These are phyloP conservation scores for Exophiala bonariae DNA, from an alignment of 2,329 filamentous ascomycete genomes.

Conservation along the genomic window DNA sequence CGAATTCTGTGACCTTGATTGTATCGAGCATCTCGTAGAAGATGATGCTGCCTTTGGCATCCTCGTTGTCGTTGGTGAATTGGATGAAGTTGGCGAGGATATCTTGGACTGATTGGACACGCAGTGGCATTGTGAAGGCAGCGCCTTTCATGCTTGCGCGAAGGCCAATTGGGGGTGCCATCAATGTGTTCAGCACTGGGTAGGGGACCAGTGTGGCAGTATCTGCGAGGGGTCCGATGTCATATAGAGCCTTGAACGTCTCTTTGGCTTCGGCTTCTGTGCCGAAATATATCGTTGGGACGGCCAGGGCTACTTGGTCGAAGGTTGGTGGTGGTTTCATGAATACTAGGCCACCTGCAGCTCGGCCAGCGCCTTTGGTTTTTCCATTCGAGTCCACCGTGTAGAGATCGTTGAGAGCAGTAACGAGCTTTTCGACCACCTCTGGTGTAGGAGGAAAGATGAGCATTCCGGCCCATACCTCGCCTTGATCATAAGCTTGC, in stretches of 20 bases:
- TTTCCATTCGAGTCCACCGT: constrained; percentile 24
- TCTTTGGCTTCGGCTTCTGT: constrained; percentile 36
- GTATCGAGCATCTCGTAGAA: constrained; percentile 47
- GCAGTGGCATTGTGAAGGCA: constrained; percentile 46
- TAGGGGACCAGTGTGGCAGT: constrained; percentile 44
- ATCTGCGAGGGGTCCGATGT: constrained; percentile 39
- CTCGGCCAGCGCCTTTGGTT: constrained; percentile 23
- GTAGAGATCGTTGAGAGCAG: constrained; percentile 29
- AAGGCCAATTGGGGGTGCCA: constrained; percentile 39
- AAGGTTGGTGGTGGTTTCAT: constrained; percentile 33
- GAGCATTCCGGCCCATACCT: constrained; percentile 37
- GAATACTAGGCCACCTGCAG: constrained; percentile 31
- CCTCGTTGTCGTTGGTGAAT: constrained; percentile 30
- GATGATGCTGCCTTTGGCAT: constrained; percentile 34
- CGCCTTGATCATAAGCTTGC: constrained; percentile 34
- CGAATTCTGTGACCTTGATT: constrained; percentile 37
- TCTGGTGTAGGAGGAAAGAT: constrained; percentile 28
- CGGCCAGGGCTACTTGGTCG: constrained; percentile 31
- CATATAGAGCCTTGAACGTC: constrained; percentile 39
- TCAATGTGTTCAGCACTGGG: constrained; percentile 39
- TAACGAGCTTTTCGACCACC: constrained; percentile 29
- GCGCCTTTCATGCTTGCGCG: constrained; percentile 46
- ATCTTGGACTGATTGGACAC: constrained; percentile 33
- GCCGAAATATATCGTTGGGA: constrained; percentile 40
- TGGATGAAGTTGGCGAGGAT: constrained; percentile 34